Base-by-base conservation (phyloP, 2,329 filamentous ascomycete species). In the Chaetomiaceae sp. region DNA sequence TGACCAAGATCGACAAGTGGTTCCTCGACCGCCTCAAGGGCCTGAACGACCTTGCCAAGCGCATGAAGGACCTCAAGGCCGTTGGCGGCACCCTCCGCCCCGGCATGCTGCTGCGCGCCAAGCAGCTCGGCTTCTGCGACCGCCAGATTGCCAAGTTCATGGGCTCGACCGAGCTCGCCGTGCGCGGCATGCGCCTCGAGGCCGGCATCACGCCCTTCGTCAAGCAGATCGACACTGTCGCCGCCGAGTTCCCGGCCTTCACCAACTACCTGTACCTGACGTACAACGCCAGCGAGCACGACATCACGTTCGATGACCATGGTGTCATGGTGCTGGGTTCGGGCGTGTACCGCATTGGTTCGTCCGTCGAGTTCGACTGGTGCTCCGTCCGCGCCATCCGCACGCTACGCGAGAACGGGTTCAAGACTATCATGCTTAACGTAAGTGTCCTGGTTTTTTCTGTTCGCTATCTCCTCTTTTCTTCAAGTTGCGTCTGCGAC, bases 1-100 rank as follows among this genome's bases (percentile, higher is more conserved):
- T 97, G 75, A 99, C 93, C 64, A 90, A 92, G 73, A 99, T 99
- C 62, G 93, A 97, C 74, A 96, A 95, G 71, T 99, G 93, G 93
- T 99, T 97, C 77, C 73, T 99, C 59, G 84, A 82, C 70, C 91
- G 89, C 69, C 83, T 99, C 51, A 95, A 95, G 81, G 85, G 86
- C 23, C 75, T 99, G 9, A 95, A 85, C 70, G 82, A 96, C 72
- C 96, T 97, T 62, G 84, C 85, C 65, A 92, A 90, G 71, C 69
- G 78, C 20, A 88, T 96, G 82, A 76, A 78, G 53, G 76, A 74
- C 42, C 88, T 83, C 70, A 79, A 66, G 57, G 77, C 78, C 12
- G 78, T 75, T 58, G 85, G 90, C 39, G 80, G 86, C 50, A 81
- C 77, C 42, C 76, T 82, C 50, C 78, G 82, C 13, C 73, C 79